Percentiles rank a stretch among this genome's conserved stretches.
These are phyloP conservation scores for Diospyros kaki DNA, from an alignment of 148 eudicot genomes.

Conservation along the genomic window DNA sequence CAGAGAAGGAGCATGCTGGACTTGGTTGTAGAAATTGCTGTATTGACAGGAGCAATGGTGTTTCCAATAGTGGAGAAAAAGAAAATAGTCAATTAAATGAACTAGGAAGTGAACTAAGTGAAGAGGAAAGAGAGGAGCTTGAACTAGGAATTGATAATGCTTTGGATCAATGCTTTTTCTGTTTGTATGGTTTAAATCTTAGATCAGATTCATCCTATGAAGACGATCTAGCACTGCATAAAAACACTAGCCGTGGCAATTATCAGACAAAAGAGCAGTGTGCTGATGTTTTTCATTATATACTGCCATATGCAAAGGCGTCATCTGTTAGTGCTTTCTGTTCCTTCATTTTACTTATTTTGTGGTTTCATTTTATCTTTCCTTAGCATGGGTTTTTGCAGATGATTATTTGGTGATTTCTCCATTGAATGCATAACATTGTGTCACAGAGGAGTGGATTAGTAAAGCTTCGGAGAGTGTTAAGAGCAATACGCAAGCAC, in stretches of 20 bases:
- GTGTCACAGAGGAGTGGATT: constrained; percentile 70
- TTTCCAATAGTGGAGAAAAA: constrained; percentile 30
- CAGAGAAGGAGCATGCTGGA: constrained; percentile 20
- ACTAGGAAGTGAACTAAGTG: constrained; percentile 43
- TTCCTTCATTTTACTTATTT: constrained; percentile 9
- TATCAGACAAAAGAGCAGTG: constrained; percentile 99
- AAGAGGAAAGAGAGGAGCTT: constrained; percentile 93
- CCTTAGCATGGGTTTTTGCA: not conserved
- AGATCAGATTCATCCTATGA: constrained; percentile 81
- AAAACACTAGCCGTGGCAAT: constrained; percentile 84
- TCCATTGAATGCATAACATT: constrained; percentile 16
- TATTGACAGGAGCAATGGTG: constrained; percentile 17
- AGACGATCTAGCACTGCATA: constrained; percentile 77
- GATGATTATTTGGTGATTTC: constrained; percentile 2
- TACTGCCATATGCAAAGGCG: constrained; percentile 93
- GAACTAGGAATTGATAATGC: constrained; percentile 82
- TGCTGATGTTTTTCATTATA: constrained; percentile 94
- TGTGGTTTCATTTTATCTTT: not conserved
- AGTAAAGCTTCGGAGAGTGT: constrained; percentile 80
- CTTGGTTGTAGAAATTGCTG: constrained; percentile 19
- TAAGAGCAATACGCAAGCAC: constrained; percentile 94
- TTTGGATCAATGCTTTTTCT: constrained; percentile 91
- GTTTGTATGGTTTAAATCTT: constrained; percentile 91
- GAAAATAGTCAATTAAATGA: constrained; percentile 27
- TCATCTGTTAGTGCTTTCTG: constrained; percentile 65